These are phyloP conservation scores for Pseudogymnoascus sp. DNA, from an alignment of 2,329 filamentous ascomycete species.

Conservation along the genomic window DNA sequence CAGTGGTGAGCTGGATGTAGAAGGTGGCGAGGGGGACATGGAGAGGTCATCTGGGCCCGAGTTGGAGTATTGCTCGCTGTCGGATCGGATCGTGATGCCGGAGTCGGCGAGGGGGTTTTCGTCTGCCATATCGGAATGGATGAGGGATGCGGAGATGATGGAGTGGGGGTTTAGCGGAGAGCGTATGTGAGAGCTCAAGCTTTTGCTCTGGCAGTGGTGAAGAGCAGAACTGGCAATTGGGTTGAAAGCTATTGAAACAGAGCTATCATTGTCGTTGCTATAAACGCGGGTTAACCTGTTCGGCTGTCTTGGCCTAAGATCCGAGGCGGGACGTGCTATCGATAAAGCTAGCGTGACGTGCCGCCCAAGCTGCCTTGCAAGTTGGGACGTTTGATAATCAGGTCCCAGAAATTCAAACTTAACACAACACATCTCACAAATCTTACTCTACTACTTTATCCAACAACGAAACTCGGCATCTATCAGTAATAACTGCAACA, in stretches of 20 bases:
- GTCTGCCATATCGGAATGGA: slow-evolving; percentile 41
- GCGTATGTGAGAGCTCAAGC: not conserved
- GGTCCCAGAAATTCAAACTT: not conserved
- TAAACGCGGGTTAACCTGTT: not conserved
- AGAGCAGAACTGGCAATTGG: not conserved
- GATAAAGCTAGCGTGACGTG: slow-evolving; percentile 35
- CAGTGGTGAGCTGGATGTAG: slow-evolving; percentile 41
- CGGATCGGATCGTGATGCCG: slow-evolving; percentile 69
- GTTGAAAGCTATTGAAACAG: not conserved
- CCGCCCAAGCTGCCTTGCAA: slow-evolving; percentile 10
- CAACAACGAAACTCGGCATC: not conserved
- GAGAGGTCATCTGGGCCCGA: slow-evolving; percentile 57
- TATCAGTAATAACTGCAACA: slow-evolving; percentile 24
- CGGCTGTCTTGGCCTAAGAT: slow-evolving; percentile 1
- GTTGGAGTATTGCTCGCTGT: slow-evolving; percentile 74
- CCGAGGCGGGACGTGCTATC: slow-evolving; percentile 27
- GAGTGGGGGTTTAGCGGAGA: not conserved
- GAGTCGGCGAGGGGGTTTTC: slow-evolving; percentile 58
- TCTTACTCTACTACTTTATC: slow-evolving; percentile 6
- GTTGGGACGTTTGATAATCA: slow-evolving; percentile 3
- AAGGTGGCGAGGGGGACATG: slow-evolving; percentile 49
- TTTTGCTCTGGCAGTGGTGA: not conserved
- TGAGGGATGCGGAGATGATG: slow-evolving; percentile 13
- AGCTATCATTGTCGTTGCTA: not conserved
- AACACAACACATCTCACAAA: slow-evolving; percentile 9